Conservation (phyloP, 108 stramenopile species). For the Nitzschia putrida region DNA sequence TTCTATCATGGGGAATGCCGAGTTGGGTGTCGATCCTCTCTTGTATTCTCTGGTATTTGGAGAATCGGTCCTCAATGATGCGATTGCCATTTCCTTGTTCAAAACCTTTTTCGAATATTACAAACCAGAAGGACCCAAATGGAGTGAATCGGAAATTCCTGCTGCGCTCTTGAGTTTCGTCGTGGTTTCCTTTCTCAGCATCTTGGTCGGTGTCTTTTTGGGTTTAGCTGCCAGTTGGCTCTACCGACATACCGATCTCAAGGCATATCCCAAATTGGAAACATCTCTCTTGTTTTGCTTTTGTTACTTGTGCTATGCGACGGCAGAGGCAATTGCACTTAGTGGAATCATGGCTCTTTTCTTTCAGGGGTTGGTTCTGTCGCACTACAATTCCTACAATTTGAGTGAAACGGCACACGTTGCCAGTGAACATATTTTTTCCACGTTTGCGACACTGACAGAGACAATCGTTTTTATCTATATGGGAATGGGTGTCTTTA, state of each 20-base stretch:
- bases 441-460: slow-evolving; percentile 85
- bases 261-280: slow-evolving; percentile 90
- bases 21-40: slow-evolving; percentile 89
- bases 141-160: slow-evolving; percentile 64
- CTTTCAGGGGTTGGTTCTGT: slow-evolving; percentile 90
- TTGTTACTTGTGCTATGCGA: slow-evolving; percentile 92
- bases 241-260: slow-evolving; percentile 87
- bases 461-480: slow-evolving; percentile 95
- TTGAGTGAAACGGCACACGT: slow-evolving; percentile 80
- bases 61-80: slow-evolving; percentile 96
- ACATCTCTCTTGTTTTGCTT: slow-evolving; percentile 91
- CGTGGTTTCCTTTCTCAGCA: slow-evolving; percentile 57
- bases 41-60: slow-evolving; percentile 96
- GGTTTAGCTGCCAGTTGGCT: slow-evolving; percentile 82
- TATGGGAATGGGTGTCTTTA: slow-evolving; percentile 97
- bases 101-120: slow-evolving; percentile 89
- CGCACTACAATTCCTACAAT: slow-evolving; percentile 96
- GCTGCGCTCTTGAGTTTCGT: slow-evolving; percentile 74
- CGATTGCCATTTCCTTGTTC: slow-evolving; percentile 97
- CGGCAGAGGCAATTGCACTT: slow-evolving; percentile 85
- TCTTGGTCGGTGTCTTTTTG: slow-evolving; percentile 84
- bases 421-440: slow-evolving; percentile 92
- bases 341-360: slow-evolving; percentile 96
- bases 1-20: slow-evolving; percentile 87
- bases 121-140: slow-evolving; percentile 71